phyloP scores from a whole-genome alignment of 139 green algal species.

The Desmodesmus armatus region DNA sequence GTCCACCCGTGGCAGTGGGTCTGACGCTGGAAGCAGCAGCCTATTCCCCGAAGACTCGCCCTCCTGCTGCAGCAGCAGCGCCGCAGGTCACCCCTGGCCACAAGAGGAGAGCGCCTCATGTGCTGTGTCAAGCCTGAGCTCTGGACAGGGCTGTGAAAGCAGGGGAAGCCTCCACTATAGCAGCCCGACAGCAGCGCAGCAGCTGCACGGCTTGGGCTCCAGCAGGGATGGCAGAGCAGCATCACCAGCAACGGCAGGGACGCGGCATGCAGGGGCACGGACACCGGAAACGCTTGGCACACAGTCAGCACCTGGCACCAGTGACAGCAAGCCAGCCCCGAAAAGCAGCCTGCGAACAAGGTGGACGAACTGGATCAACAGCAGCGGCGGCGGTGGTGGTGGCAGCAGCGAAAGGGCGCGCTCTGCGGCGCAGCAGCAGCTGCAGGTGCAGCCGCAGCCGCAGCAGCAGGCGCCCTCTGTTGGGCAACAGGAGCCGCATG shows the following conservation, averaged over 20 bases:
- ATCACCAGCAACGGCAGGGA: background rate
- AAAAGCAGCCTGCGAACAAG: background rate
- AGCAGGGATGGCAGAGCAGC: background rate
- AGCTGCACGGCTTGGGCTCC: too few species aligned
- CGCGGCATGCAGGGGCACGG: too few species aligned
- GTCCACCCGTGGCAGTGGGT: background rate
- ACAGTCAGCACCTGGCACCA: background rate
- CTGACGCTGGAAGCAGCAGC: slow-evolving; percentile 1
- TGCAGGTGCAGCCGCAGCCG: background rate
- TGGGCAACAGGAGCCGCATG: too few species aligned
- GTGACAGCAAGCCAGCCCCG: background rate
- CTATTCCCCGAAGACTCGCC: background rate
- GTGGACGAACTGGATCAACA: background rate
- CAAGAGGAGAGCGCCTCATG: too few species aligned
- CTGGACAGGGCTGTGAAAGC: too few species aligned
- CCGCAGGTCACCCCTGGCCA: background rate
- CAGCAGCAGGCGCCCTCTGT: too few species aligned
- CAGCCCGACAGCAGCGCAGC: too few species aligned
- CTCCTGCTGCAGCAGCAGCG: slow-evolving; percentile 13
- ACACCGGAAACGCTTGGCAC: background rate
- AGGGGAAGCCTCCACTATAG: too few species aligned
- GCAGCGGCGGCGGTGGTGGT: background rate
- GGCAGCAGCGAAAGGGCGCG: too few species aligned
- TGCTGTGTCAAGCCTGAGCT: too few species aligned
- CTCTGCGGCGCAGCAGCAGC: too few species aligned